phyloP scores from a whole-genome alignment of 441 rosid species.

The Erysimum cheiri region DNA sequence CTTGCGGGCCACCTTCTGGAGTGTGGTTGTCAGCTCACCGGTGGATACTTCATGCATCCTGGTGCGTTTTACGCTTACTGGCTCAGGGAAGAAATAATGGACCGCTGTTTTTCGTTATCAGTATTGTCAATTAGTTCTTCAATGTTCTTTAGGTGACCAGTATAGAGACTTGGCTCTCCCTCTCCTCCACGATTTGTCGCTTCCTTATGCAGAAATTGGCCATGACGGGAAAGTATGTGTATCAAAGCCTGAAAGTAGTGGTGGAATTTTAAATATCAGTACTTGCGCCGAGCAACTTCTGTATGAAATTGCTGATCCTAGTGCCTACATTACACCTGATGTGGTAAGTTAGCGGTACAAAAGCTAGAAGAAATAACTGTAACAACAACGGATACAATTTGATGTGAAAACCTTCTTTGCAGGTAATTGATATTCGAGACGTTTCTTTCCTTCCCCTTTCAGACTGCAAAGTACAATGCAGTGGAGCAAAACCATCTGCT shows the following conservation, averaged over 20 bases:
- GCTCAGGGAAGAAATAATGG: background rate
- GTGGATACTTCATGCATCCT: slow-evolving; percentile 98
- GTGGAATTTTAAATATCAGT: slow-evolving; percentile 71
- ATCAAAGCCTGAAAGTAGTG: slow-evolving; percentile 73
- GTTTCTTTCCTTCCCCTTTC: slow-evolving; percentile 76
- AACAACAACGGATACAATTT: slow-evolving; percentile 12
- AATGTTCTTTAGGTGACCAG: slow-evolving; percentile 63
- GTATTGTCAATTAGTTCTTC: slow-evolving; percentile 21
- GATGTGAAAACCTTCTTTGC: slow-evolving; percentile 39
- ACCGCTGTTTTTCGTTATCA: background rate
- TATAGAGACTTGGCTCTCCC: slow-evolving; percentile 63
- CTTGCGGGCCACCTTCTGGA: slow-evolving; percentile 92
- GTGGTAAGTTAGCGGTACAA: slow-evolving; percentile 58
- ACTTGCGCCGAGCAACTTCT: slow-evolving; percentile 93
- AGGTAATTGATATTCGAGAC: slow-evolving; percentile 75
- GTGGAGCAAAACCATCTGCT: slow-evolving; percentile 73
- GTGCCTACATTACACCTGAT: slow-evolving; percentile 91
- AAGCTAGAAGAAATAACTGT: slow-evolving; percentile 8
- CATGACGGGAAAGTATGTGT: slow-evolving; percentile 66
- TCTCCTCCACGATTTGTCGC: slow-evolving; percentile 71
- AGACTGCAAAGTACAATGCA: slow-evolving; percentile 65
- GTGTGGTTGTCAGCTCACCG: slow-evolving; percentile 96
- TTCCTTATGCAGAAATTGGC: slow-evolving; percentile 84
- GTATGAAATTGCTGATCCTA: slow-evolving; percentile 88
- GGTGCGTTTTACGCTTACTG: slow-evolving; percentile 51